A percentile compares a stretch with the other conserved stretches of the same genome.
phyloP scores from a whole-genome alignment of 805 yeast genomes.

The Maudiozyma pseudohumilis region DNA sequence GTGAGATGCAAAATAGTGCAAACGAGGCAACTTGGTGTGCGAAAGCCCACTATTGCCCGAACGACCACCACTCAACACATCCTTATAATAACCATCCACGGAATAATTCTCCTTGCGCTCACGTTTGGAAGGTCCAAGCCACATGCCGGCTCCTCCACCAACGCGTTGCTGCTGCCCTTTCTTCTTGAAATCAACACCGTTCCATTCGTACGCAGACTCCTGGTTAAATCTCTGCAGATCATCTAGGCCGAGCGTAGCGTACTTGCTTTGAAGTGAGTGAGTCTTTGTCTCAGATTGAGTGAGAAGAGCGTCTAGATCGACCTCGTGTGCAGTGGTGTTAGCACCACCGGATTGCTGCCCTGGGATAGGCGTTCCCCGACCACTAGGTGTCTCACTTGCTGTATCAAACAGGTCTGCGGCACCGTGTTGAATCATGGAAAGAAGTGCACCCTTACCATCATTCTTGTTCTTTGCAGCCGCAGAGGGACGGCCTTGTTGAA shows the following conservation, averaged over 20 bases:
- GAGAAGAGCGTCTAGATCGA: conserved; percentile 52
- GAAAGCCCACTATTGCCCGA: conserved; percentile 35
- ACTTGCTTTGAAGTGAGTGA: conserved; percentile 48
- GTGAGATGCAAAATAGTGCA: conserved; percentile 73
- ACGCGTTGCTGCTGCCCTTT: conserved; percentile 41
- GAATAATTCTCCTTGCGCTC: conserved; percentile 79
- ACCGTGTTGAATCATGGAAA: conserved; percentile 78
- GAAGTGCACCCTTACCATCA: conserved; percentile 56
- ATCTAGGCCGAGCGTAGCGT: conserved; percentile 58
- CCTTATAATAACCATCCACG: conserved; percentile 79
- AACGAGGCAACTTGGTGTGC: conserved; percentile 79
- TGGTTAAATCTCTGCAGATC: conserved; percentile 69
- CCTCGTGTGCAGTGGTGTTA: conserved; percentile 26
- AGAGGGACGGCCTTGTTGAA: conserved; percentile 56
- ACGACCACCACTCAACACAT: conserved; percentile 64
- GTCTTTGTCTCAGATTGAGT: conserved; percentile 56
- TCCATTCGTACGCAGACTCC: conserved; percentile 78
- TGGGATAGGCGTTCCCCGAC: conserved; percentile 20
- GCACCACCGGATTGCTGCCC: conserved; percentile 14
- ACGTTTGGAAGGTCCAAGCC: conserved; percentile 82
- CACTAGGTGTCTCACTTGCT: conserved; percentile 9
- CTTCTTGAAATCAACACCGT: conserved; percentile 72
- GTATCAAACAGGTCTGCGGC: conserved; percentile 50
- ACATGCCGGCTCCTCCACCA: conserved; percentile 41
- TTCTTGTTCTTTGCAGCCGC: conserved; percentile 20